Evolutionary conservation across 495 filamentous ascomycete genomes (phyloP).

Genomic region (Penicillium robsamsonii): DNA sequence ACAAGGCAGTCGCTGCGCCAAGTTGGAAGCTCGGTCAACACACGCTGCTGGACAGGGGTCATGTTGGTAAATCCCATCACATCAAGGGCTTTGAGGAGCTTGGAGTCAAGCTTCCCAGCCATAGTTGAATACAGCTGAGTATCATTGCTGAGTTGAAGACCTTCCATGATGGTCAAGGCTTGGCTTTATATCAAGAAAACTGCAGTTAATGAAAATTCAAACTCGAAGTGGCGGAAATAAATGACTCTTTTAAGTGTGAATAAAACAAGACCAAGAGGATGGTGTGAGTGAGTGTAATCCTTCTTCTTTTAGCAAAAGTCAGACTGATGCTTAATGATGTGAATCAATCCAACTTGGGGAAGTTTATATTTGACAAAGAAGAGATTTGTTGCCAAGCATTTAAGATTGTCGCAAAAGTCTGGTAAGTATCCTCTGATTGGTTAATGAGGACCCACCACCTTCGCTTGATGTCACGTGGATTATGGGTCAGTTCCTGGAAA

Average conservation of each 20-base stretch:
- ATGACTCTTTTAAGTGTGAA: not conserved
- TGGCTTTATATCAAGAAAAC: not conserved
- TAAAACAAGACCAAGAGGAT: not conserved
- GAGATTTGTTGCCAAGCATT: constrained; percentile 21
- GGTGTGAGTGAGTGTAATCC: not conserved
- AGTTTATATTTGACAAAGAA: constrained; percentile 10
- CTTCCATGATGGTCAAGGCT: constrained; percentile 24
- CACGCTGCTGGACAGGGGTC: constrained; percentile 58
- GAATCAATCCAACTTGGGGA: not conserved
- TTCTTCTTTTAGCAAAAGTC: constrained; percentile 1
- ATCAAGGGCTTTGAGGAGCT: constrained; percentile 45
- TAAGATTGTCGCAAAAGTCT: not conserved
- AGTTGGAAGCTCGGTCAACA: constrained; percentile 49
- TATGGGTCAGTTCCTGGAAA: not conserved
- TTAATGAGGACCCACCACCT: not conserved
- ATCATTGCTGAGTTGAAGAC: constrained; percentile 21
- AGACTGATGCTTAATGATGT: not conserved
- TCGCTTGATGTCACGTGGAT: constrained; percentile 7
- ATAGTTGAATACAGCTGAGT: constrained; percentile 43
- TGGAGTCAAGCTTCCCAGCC: constrained; percentile 47
- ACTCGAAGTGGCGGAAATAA: constrained; percentile 2
- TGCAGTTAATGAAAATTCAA: constrained; percentile 8
- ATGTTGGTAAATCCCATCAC: constrained; percentile 48
- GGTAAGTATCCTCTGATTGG: constrained; percentile 9
- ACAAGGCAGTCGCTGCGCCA: constrained; percentile 57